Evolutionary conservation across 2,329 filamentous ascomycete genomes (phyloP).

Genomic region (Apiospora phragmitis): DNA sequence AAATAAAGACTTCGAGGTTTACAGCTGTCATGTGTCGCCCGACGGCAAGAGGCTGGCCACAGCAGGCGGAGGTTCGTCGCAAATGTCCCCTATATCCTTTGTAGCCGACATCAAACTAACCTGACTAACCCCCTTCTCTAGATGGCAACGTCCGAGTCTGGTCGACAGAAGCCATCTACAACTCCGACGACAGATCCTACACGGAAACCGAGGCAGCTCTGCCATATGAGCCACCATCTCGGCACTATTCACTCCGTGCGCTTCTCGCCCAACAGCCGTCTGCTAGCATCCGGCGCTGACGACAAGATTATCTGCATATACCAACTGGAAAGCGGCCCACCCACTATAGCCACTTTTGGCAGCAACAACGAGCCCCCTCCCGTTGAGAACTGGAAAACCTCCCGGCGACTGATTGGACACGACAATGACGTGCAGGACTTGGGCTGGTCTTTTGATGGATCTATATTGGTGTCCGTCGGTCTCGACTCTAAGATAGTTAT

Average conservation of each 20-base stretch:
- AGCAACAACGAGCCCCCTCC: conserved; percentile 81
- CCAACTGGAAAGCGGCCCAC: conserved; percentile 79
- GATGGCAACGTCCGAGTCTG: conserved; percentile 97
- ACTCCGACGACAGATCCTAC: conserved; percentile 71
- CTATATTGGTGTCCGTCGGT: conserved; percentile 92
- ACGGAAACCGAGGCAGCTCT: conserved; percentile 83
- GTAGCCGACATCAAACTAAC: conserved; percentile 5
- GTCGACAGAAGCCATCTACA: conserved; percentile 93
- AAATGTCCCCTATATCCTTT: neutral
- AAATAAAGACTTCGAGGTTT: conserved; percentile 97
- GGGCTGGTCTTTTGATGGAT: conserved; percentile 95
- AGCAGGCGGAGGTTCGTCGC: conserved; percentile 77
- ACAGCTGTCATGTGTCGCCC: conserved; percentile 95
- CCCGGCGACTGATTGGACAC: conserved; percentile 89
- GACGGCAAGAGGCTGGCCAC: conserved; percentile 91
- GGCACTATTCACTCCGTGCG: conserved; percentile 96
- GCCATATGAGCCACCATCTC: conserved; percentile 97
- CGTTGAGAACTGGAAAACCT: conserved; percentile 97
- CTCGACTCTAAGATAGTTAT: conserved; percentile 97
- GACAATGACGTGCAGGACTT: conserved; percentile 99
- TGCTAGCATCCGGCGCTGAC: conserved; percentile 94
- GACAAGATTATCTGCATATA: conserved; percentile 99
- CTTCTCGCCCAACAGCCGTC: conserved; percentile 93
- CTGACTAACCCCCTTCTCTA: conserved; percentile 34
- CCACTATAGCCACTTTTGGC: conserved; percentile 72